Evolutionary conservation across 495 filamentous ascomycete genomes (phyloP), one percentile per base, ranked within the genome.

Genomic region (Lophiotrema nucula): DNA sequence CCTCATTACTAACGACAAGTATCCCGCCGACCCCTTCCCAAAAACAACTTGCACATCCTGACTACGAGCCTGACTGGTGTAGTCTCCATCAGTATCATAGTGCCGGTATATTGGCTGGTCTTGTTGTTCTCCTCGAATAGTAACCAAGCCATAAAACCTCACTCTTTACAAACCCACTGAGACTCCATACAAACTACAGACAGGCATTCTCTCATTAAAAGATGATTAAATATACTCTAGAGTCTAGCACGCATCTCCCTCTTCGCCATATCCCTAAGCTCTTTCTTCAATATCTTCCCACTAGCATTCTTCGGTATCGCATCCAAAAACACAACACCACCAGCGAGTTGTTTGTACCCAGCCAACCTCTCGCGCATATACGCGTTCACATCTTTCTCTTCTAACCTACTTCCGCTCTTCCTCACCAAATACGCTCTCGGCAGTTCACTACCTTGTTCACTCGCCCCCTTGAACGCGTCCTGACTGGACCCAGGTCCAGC

Each of bases 231-330:
- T 35, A 15, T 15, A 35, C 31, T 15, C 31, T 35, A 56, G 13
- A 56, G 25, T 19, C 27, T 47, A 4, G 44, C 25, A 3, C 44
- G 27, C 41, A 47, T 15, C 35, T 52, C 48, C 39, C 54, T 60
- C 52, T 53, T 61, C 44, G 46, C 44, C 48, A 25, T 4, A 4
- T 55, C 61, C 28, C 62, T 49, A 24, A 61, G 56, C 33, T 26
- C 27, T 22, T 43, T 56, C 38, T 55, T 55, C 43, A 61, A 56
- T 24, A 65, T 56, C 56, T 65, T 65, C 19, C 56, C 56, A 53
- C 42, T 56, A 5, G 62, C 50, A 18, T 37, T 65, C 44, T 65
- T 65, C 45, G 62, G 62, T 8, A 65, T 48, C 19, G 21, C 28
- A 5, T 60, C 52, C 43, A 50, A 45, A 56, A 51, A 65, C 50